phyloP scores from a whole-genome alignment of 2,329 filamentous ascomycete species.

The Fusarium fracticaudum region DNA sequence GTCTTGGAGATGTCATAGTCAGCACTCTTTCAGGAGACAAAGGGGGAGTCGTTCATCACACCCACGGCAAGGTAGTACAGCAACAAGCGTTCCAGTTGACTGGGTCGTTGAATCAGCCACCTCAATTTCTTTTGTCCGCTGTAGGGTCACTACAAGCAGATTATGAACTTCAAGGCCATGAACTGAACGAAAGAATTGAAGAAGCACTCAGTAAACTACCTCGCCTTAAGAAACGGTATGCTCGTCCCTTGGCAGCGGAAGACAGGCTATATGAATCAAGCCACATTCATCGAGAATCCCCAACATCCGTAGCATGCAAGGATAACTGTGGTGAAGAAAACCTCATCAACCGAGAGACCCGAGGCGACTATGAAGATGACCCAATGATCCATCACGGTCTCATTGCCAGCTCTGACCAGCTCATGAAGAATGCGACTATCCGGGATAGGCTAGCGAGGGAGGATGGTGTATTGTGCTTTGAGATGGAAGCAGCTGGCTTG shows the following conservation, averaged over 20 bases:
- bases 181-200: neutral
- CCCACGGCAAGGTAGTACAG: fast-evolving
- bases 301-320: fast-evolving
- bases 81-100: neutral
- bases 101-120: neutral
- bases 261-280: neutral
- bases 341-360: fast-evolving
- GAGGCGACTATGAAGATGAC: neutral
- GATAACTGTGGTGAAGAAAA: neutral
- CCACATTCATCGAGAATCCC: neutral
- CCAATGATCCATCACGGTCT: neutral
- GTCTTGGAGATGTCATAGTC: neutral
- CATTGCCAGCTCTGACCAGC: neutral
- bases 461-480: neutral
- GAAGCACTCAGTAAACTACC: neutral
- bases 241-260: fast-evolving
- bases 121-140: neutral
- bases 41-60: neutral
- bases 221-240: neutral
- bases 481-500: neutral
- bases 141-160: fast-evolving
- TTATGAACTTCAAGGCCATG: neutral
- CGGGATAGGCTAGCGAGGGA: neutral
- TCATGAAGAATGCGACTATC: slow-evolving; percentile 5
- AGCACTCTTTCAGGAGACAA: fast-evolving